Evolutionary conservation across 2,329 filamentous ascomycete species (phyloP), one percentile per base, ranked within the genome.

Genomic region (Ilyonectria sp.): DNA sequence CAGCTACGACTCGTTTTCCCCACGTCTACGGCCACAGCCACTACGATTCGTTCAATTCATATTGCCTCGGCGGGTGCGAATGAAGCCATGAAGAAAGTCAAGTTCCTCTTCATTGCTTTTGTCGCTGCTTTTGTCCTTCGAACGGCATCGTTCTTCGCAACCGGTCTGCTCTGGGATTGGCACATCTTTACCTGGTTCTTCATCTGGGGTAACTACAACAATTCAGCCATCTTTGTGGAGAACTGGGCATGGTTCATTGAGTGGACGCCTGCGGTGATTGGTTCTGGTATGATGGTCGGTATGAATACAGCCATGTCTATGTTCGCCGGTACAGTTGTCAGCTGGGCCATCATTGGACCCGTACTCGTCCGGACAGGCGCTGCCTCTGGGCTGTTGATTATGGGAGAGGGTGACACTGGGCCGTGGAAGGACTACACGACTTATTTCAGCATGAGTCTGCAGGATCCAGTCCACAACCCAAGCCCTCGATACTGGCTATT

Each of bases 11-110:
- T 90, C 57, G 82, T 89, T 63, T 90, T 90, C 77, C 87, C 88
- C 3, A 85, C 86, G 0, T 74, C 86, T 0, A 87, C 87, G 35
- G 88, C 88, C 6, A 88, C 87, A 2, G 87, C 87, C 26, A 82
- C 89, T 77, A 87, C 87, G 4, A 90, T 90, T 66, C 84, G 86
- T 17, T 85, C 83, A 23, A 89, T 90, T 86, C 88, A 90, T 73
- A 81, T 85, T 60, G 83, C 86, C 15, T 80, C 83, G 1, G 79
- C 78, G 21, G 87, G 86, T 9, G 84, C 83, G 33, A 70, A 69
- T 1, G 83, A 86, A 50, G 87, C 87, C 31, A 85, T 86, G 71
- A 81, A 81, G 70, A 89, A 88, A 80, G 85, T 88, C 75, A 86
- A 83, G 72, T 87, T 84, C 6, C 79, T 90, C 23, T 79, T 80